These are phyloP conservation scores for Pyropia haitanensis DNA, from an alignment of 23 red algal species.

Conservation along the genomic window DNA sequence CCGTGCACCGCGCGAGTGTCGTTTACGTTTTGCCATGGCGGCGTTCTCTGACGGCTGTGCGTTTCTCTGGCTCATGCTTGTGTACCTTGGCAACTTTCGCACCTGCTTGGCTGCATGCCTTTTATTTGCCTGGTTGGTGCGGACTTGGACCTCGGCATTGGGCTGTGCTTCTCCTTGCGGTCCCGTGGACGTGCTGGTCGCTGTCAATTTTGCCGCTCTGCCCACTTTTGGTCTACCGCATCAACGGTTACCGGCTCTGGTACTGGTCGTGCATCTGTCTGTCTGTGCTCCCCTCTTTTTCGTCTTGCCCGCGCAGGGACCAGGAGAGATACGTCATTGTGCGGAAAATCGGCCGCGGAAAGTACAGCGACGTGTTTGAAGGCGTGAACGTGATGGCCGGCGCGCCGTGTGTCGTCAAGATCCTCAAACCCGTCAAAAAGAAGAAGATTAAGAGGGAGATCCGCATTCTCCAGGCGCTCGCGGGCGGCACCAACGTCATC, in stretches of 20 bases:
- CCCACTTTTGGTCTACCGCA: no score
- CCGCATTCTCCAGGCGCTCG: slow-evolving; percentile 85
- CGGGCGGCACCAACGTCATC: slow-evolving; percentile 93
- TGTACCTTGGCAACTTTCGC: no score
- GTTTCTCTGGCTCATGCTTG: no score
- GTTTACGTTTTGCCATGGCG: no score
- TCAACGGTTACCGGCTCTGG: not conserved
- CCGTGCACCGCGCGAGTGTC: no score
- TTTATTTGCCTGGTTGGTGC: no score
- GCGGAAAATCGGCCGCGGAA: slow-evolving; percentile 91
- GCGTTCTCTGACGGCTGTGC: no score
- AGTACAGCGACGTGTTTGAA: slow-evolving; percentile 98
- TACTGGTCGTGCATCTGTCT: not conserved
- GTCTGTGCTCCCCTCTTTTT: slow-evolving; percentile 1
- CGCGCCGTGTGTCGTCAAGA: slow-evolving; percentile 88
- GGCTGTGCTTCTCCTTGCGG: no score
- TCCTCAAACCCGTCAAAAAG: slow-evolving; percentile 98
- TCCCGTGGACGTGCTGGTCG: no score
- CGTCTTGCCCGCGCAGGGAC: slow-evolving; percentile 7
- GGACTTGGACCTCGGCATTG: no score
- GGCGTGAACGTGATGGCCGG: slow-evolving; percentile 74
- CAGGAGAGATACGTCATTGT: slow-evolving; percentile 95
- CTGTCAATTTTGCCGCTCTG: no score
- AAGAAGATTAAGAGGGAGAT: slow-evolving; percentile 99
- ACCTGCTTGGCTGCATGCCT: no score